These are phyloP conservation scores for Perkinsus chesapeaki DNA, from an alignment of 169 alveolate species.

Conservation along the genomic window DNA sequence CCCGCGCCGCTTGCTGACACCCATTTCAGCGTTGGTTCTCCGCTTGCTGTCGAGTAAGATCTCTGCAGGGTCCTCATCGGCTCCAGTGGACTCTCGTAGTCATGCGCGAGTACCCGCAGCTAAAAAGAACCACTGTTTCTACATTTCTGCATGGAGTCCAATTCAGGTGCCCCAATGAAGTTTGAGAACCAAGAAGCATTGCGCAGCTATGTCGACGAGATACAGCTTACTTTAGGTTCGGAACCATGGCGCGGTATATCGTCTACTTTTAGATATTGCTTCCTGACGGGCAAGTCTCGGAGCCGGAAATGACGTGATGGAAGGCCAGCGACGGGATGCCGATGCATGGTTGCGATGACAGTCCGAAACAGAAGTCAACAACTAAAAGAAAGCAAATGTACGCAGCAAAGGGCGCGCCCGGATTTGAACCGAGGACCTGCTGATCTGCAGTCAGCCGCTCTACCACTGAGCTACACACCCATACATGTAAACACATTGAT, in stretches of 20 bases:
- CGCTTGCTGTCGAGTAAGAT: neutral
- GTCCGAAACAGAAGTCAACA: neutral
- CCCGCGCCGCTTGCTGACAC: neutral
- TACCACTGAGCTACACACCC: neutral
- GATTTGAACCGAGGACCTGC: neutral
- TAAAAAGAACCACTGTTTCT: neutral
- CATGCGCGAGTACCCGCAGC: neutral
- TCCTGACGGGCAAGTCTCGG: neutral
- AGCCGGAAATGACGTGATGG: neutral
- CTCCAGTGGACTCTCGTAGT: neutral
- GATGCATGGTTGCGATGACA: neutral
- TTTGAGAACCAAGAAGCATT: neutral
- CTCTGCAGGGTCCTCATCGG: neutral
- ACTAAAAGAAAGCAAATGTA: too few species aligned
- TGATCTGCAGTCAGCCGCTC: neutral
- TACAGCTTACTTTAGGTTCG: neutral
- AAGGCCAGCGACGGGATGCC: neutral
- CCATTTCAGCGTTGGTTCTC: neutral
- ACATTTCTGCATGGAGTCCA: too few species aligned
- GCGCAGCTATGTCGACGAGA: too few species aligned
- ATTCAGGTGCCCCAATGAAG: neutral
- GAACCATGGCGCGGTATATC: neutral
- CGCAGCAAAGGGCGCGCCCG: neutral
- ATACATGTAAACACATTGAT: too few species aligned
- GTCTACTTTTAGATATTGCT: neutral